Base-by-base conservation (phyloP, 2,329 filamentous ascomycete genomes). In the Ophiostoma montium region DNA sequence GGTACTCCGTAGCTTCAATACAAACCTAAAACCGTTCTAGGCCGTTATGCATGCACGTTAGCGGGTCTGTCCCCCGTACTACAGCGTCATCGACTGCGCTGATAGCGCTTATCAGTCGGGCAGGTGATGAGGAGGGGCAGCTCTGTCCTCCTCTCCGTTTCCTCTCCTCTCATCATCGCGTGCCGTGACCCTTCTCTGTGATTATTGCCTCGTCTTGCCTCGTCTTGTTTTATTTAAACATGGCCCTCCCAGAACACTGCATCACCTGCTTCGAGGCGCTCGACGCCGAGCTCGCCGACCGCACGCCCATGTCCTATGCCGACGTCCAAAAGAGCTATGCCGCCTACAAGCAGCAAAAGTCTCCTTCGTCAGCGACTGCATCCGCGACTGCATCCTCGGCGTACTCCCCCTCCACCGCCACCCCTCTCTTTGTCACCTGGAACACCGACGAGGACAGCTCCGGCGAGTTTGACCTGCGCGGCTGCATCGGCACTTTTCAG, bases 401-500 rank as follows among this genome's bases (percentile, higher is more conserved):
- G n/a, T n/a, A n/a, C n/a, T n/a, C n/a, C n/a, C n/a, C n/a, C n/a
- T n/a, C n/a, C n/a, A n/a, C n/a, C n/a, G 56, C 60, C 70, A 9
- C 50, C 72, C 90, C 90, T 1, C 74, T 96, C 35, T 96, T 96
- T 63, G 86, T 98, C 43, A 95, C 89, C 8, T 96, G 90, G 89
- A 94, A 95, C 67, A 86, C 78, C 0, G 44, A 43, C 23, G 38
- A 35, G 12, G 38, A 32, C 49, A 75, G 78, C 27, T 61, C 76
- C 33, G 18, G 30, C 30, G 60, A 58, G 48, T 80, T 82, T 62
- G 76, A 75, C 21, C 76, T 98, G 38, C 82, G 92, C 52, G 92
- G 92, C 52, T 98, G 92, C 70, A 96, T 98, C 61, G 92, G 92
- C 57, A 98, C 90, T 2, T 98, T 96, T 60, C 84, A 89, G 60